Evolutionary conservation across 2,329 filamentous ascomycete species (phyloP), one percentile per base, ranked within the genome.

Genomic region (Ophiostoma ulmi): DNA sequence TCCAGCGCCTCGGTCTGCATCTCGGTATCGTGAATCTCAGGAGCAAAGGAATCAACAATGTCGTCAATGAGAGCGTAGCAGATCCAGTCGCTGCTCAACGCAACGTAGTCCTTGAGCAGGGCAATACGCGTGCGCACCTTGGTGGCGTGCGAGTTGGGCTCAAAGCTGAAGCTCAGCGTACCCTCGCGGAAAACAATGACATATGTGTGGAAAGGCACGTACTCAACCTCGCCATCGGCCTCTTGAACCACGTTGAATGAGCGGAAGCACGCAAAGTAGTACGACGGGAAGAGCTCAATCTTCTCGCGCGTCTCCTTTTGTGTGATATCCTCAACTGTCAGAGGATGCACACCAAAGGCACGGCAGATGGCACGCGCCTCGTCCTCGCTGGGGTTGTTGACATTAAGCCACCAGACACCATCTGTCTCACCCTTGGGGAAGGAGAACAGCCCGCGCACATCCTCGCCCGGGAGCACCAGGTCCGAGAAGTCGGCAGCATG

Each of bases 21-120:
- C 80, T 99, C 95, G 69, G 97, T 90, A 70, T 92, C 90, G 71
- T 88, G 89, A 74, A 99, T 97, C 39, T 93, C 89, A 17, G 94
- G 94, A 0, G 91, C 94, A 77, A 98, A 99, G 31, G 89, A 92
- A 81, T 99, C 95, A 72, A 98, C 95, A 77, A 99, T 99, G 78
- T 99, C 93, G 80, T 99, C 95, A 78, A 99, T 98, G 77, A 99
- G 86, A 63, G 95, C 95, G 78, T 99, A 99, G 83, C 95, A 99
- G 75, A 98, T 96, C 94, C 96, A 99, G 80, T 99, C 95, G 75
- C 93, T 94, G 78, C 93, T 97, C 55, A 99, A 85, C 73, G 94
- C 90, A 76, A 98, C 91, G 77, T 97, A 98, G 77, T 99, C 95
- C 77, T 97, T 94, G 70, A 99, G 85, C 75, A 93, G 91, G 35